Percentiles rank a stretch among this genome's conserved stretches.
phyloP scores from a whole-genome alignment of 768 basidiomycete genomes.

The Neoboletus brunneissimus region DNA sequence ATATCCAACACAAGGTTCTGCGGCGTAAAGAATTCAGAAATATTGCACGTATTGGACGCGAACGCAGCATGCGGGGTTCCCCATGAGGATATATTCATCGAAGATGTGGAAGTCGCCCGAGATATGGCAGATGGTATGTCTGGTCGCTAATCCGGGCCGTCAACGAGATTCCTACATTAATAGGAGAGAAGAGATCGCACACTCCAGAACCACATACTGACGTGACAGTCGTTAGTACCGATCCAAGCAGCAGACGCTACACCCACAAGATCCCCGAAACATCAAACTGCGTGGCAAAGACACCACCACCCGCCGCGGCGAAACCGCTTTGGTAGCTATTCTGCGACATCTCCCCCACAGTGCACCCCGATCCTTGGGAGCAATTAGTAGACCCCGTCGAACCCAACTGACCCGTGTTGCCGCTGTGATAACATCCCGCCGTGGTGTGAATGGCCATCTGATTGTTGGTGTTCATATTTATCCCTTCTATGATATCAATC shows the following conservation, averaged over 20 bases:
- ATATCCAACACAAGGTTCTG: constrained; percentile 56
- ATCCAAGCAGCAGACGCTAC: not conserved
- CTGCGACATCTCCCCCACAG: constrained; percentile 27
- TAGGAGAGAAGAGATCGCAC: constrained; percentile 27
- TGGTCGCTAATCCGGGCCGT: constrained; percentile 29
- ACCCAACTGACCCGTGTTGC: constrained; percentile 34
- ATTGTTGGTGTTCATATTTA: constrained; percentile 50
- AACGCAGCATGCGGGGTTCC: constrained; percentile 45
- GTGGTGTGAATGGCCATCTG: constrained; percentile 58
- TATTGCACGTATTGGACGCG: constrained; percentile 42
- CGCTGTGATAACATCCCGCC: constrained; percentile 36
- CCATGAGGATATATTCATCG: constrained; percentile 42
- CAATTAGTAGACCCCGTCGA: constrained; percentile 24
- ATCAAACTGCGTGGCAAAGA: constrained; percentile 71
- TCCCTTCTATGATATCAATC: constrained; percentile 60
- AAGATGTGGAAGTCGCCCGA: constrained; percentile 29
- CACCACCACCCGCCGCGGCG: constrained; percentile 48
- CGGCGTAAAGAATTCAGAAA: constrained; percentile 42
- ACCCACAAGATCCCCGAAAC: constrained; percentile 48
- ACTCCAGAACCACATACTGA: constrained; percentile 50
- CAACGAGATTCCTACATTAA: constrained; percentile 10
- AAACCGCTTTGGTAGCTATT: constrained; percentile 29
- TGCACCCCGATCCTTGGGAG: constrained; percentile 27
- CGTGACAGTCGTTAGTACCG: not conserved
- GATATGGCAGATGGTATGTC: constrained; percentile 37